Percentiles rank a stretch among this genome's conserved stretches.
phyloP scores from a whole-genome alignment of 805 yeast species.

The Candida endomychidarum region DNA sequence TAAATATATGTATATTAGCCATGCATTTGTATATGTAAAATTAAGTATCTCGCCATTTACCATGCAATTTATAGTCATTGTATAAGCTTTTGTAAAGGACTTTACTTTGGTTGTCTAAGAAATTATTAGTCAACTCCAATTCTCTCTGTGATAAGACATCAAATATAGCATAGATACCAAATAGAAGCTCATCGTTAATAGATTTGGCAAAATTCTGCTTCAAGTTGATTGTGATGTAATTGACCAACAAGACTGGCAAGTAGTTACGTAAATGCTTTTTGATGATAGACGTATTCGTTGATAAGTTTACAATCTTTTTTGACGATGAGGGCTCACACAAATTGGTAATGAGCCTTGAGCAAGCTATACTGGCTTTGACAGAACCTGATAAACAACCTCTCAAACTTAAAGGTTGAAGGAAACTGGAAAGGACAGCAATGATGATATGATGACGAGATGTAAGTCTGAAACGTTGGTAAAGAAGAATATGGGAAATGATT shows the following conservation, averaged over 20 bases:
- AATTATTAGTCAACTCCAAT: conserved; percentile 57
- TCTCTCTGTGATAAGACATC: conserved; percentile 71
- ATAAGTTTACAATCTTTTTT: conserved; percentile 18
- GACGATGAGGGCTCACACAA: conserved; percentile 66
- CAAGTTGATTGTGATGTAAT: conserved; percentile 57
- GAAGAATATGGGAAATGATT: conserved; percentile 57
- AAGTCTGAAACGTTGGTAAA: conserved; percentile 69
- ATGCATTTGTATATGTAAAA: background rate
- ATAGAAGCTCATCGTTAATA: conserved; percentile 49
- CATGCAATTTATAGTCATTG: conserved; percentile 69
- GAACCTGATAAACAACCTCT: conserved; percentile 1
- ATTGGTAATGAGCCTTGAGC: conserved; percentile 59
- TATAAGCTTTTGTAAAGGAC: conserved; percentile 66
- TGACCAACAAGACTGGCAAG: conserved; percentile 56
- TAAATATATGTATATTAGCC: conserved; percentile 7
- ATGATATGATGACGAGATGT: conserved; percentile 73
- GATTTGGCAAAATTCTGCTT: conserved; percentile 45
- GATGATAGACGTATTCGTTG: conserved; percentile 51
- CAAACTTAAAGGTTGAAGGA: conserved; percentile 31
- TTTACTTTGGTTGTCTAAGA: conserved; percentile 69
- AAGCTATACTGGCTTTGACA: conserved; percentile 25
- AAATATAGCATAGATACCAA: conserved; percentile 62
- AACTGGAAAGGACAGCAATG: conserved; percentile 41
- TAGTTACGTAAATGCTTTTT: conserved; percentile 65
- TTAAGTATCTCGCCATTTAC: conserved; percentile 69